These are phyloP conservation scores for Lasiosphaeria miniovina DNA, from an alignment of 495 filamentous ascomycete species.

Conservation along the genomic window DNA sequence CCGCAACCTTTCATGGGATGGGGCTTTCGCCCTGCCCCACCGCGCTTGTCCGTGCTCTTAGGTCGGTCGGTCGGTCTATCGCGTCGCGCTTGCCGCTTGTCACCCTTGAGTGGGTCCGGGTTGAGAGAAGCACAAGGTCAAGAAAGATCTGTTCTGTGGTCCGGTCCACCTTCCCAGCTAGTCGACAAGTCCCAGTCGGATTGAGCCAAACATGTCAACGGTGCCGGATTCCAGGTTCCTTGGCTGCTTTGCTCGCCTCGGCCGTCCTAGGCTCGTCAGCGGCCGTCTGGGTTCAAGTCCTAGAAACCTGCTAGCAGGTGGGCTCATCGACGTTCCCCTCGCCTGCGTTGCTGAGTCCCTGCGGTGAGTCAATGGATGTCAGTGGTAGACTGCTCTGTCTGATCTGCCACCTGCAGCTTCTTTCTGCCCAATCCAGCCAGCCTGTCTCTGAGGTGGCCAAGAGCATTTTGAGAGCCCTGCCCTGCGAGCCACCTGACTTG, in stretches of 20 bases:
- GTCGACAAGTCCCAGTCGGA: not conserved
- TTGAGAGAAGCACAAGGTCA: too few relatives aligned
- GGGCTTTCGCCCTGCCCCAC: slow-evolving; percentile 6
- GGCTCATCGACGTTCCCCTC: not conserved
- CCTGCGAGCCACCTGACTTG: slow-evolving; percentile 16
- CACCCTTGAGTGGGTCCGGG: not conserved
- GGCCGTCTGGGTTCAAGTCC: too few relatives aligned
- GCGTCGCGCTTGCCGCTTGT: slow-evolving; percentile 1
- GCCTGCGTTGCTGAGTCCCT: not conserved
- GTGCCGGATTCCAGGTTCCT: not conserved
- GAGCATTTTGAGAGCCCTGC: not conserved
- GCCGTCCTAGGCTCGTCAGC: too few relatives aligned
- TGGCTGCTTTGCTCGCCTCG: not conserved
- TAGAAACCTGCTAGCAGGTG: too few relatives aligned
- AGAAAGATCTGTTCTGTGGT: not conserved
- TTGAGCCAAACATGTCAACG: not conserved
- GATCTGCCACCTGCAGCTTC: slow-evolving; percentile 14
- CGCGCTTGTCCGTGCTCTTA: slow-evolving; percentile 8
- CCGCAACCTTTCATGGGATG: not conserved
- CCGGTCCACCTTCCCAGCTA: not conserved
- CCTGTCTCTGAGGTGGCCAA: not conserved
- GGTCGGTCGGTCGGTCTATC: not conserved
- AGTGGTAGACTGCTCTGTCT: not conserved
- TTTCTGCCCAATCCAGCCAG: slow-evolving; percentile 21
- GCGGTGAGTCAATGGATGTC: slow-evolving; percentile 2